A percentile compares a stretch with the other conserved stretches of the same genome.
Conservation (phyloP, 164 flowering plant species). For the Brasenia schreberi region DNA sequence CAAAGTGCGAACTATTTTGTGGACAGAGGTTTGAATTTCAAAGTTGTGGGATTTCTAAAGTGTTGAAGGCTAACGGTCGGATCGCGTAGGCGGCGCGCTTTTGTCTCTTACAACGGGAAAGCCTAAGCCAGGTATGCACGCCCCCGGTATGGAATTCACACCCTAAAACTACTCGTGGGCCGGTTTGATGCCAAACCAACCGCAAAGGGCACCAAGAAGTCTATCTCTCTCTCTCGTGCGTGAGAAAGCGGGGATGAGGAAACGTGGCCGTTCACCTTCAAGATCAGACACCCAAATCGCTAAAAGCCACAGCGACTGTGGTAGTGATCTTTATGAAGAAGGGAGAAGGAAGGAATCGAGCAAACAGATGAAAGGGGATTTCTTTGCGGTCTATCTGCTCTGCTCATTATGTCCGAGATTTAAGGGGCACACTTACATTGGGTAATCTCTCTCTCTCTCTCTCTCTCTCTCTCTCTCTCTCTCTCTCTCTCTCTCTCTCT, state of each 20-base stretch:
- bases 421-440: conserved; percentile 85
- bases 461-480: background rate
- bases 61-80: no score
- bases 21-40: no score
- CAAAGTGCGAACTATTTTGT: no score
- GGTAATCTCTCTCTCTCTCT: conserved; percentile 20
- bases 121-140: no score
- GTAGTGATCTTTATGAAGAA: conserved; percentile 14
- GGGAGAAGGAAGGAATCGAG: conserved; percentile 5
- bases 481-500: background rate
- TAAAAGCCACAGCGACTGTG: conserved; percentile 1
- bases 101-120: no score
- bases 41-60: no score
- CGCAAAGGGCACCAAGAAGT: background rate
- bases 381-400: conserved; percentile 75
- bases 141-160: no score
- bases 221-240: background rate
- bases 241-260: background rate
- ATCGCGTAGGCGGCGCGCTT: no score
- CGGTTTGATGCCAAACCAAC: background rate
- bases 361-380: conserved; percentile 16
- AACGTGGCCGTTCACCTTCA: background rate
- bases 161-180: background rate
- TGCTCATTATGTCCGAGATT: conserved; percentile 58
- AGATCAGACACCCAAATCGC: background rate